Conservation (phyloP, 371 early-diverging fungal genomes). For the Capniomyces stellatus region DNA sequence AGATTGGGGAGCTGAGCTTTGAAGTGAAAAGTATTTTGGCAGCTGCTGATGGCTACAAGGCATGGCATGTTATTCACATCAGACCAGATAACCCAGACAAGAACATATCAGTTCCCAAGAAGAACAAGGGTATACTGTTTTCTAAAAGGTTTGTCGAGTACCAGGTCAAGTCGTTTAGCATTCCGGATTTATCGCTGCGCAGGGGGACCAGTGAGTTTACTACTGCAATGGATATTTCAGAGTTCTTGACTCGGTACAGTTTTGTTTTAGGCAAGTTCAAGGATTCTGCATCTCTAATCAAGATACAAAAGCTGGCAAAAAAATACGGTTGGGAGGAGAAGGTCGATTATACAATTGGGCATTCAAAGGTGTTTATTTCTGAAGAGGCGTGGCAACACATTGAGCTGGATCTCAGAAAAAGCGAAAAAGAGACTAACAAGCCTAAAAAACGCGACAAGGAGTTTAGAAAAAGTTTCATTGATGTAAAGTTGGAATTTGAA, state of each 20-base stretch:
- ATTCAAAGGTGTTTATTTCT: constrained; percentile 41
- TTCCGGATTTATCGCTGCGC: constrained; percentile 40
- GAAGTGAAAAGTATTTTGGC: constrained; percentile 46
- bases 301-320: constrained; percentile 10
- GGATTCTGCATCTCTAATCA: constrained; percentile 12
- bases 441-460: neutral
- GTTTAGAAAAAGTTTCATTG: constrained; percentile 27
- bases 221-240: constrained; percentile 35
- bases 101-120: no score
- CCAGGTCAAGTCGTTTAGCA: constrained; percentile 40
- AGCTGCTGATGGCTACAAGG: constrained; percentile 32
- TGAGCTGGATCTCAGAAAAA: constrained; percentile 52
- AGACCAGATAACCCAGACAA: no score
- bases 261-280: no score
- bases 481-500: constrained; percentile 58
- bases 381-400: constrained; percentile 58
- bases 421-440: constrained; percentile 32
- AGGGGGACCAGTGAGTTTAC: constrained; percentile 35
- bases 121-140: no score
- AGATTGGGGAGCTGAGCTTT: constrained; percentile 41
- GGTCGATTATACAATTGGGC: constrained; percentile 30
- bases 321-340: constrained; percentile 11
- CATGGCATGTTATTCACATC: constrained; percentile 35
- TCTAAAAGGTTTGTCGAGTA: constrained; percentile 26
- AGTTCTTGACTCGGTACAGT: constrained; percentile 51